A percentile compares a stretch with the other conserved stretches of the same genome.
phyloP scores from a whole-genome alignment of 2,329 filamentous ascomycete genomes.

The Tolypocladium pustulatum region DNA sequence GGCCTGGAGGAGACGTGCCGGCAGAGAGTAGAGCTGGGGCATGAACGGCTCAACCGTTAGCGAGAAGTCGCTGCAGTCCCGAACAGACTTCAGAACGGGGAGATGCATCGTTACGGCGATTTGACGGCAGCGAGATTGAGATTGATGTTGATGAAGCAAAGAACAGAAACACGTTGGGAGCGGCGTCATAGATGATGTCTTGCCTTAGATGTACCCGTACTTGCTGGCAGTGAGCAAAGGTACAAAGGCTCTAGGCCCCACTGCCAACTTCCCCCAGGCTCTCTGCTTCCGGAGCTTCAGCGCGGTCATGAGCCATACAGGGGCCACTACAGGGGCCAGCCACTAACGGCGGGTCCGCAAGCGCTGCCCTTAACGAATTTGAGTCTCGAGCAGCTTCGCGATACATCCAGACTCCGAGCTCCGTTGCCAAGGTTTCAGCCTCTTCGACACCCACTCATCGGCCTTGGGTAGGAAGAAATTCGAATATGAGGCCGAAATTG shows the following conservation, averaged over 20 bases:
- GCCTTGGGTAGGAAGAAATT: not conserved
- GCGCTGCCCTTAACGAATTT: not conserved
- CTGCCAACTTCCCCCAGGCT: not conserved
- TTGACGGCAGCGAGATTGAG: not conserved
- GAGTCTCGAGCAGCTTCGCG: too few relatives aligned
- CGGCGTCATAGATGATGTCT: not conserved
- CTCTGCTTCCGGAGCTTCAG: not conserved
- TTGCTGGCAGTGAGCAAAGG: not conserved
- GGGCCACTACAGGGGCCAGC: not conserved
- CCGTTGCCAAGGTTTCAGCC: too few relatives aligned
- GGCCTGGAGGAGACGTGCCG: slow-evolving; percentile 50
- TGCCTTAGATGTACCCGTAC: not conserved
- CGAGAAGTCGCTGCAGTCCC: slow-evolving; percentile 67
- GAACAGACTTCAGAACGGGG: slow-evolving; percentile 57
- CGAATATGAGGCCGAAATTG: not conserved
- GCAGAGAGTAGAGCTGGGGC: slow-evolving; percentile 59
- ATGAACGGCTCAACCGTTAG: slow-evolving; percentile 68
- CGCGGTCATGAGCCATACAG: not conserved
- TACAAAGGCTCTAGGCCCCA: not conserved
- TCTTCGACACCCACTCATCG: too few relatives aligned
- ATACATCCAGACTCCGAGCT: not conserved
- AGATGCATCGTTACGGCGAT: slow-evolving; percentile 24
- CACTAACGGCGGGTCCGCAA: not conserved
- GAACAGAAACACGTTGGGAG: not conserved
- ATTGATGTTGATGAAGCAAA: not conserved